Evolutionary conservation across 2,329 filamentous ascomycete genomes (phyloP).

Genomic region (Coniochaeta pulveracea): DNA sequence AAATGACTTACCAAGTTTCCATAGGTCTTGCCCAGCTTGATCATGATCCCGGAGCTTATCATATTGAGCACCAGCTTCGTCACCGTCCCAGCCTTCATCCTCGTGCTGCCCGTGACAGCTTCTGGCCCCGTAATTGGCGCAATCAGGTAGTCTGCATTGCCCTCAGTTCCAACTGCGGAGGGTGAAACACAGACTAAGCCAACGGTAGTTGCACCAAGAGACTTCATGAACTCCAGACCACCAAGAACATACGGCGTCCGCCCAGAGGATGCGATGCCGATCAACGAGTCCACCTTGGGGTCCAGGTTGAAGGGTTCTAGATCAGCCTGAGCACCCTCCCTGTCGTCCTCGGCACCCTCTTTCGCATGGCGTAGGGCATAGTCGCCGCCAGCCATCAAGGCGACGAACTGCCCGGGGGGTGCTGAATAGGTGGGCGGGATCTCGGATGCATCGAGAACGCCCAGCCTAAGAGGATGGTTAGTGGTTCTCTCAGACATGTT

Average conservation of each 20-base stretch:
- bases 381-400: constrained; percentile 28
- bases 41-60: constrained; percentile 29
- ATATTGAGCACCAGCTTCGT: constrained; percentile 32
- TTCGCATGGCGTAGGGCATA: constrained; percentile 25
- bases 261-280: constrained; percentile 30
- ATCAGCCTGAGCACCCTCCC: constrained; percentile 17
- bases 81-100: constrained; percentile 31
- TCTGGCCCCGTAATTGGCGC: constrained; percentile 27
- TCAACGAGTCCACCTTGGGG: constrained; percentile 21
- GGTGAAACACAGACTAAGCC: constrained; percentile 25
- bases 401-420: constrained; percentile 24
- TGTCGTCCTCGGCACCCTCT: constrained; percentile 28
- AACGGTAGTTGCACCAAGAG: constrained; percentile 22
- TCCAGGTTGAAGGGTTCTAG: constrained; percentile 14
- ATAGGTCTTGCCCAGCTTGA: constrained; percentile 27
- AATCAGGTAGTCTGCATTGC: constrained; percentile 18
- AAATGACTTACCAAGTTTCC: constrained; percentile 23
- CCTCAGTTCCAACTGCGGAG: constrained; percentile 13
- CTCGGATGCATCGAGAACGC: constrained; percentile 28
- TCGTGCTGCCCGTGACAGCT: constrained; percentile 31
- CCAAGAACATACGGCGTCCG: constrained; percentile 29
- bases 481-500: not conserved
- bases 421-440: constrained; percentile 29
- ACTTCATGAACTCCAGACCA: constrained; percentile 22
- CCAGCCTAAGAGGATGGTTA: constrained; percentile 16